Conservation (phyloP, 805 yeast species). For the Candida golubevii region DNA sequence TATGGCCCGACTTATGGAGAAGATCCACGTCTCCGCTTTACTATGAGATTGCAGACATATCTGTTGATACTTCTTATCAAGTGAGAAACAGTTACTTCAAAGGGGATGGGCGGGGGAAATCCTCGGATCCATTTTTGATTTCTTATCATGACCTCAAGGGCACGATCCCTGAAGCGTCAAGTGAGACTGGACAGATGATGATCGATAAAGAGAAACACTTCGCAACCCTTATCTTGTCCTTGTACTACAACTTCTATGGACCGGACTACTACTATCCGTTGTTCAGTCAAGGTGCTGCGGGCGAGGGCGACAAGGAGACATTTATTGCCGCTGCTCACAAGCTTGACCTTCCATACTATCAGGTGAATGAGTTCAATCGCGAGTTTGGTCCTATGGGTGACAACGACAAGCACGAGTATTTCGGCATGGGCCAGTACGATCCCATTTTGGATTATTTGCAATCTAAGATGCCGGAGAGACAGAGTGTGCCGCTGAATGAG, state of each 20-base stretch:
- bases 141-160: slow-evolving; percentile 29
- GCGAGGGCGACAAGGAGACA: slow-evolving; percentile 42
- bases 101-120: slow-evolving; percentile 25
- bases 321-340: slow-evolving; percentile 40
- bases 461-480: slow-evolving; percentile 4
- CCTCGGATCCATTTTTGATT: slow-evolving; percentile 7
- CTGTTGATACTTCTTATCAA: slow-evolving; percentile 17
- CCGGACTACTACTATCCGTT: slow-evolving; percentile 35
- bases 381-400: slow-evolving; percentile 33
- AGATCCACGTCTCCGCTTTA: slow-evolving; percentile 35
- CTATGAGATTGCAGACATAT: slow-evolving; percentile 32
- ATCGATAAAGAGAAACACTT: slow-evolving; percentile 32
- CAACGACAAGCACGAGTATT: slow-evolving; percentile 23
- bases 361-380: slow-evolving; percentile 33
- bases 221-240: slow-evolving; percentile 28
- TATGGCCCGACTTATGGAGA: slow-evolving; percentile 44
- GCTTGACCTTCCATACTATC: slow-evolving; percentile 33
- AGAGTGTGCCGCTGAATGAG: neutral
- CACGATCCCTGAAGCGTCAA: slow-evolving; percentile 33
- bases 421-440: slow-evolving; percentile 37
- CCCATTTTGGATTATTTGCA: slow-evolving; percentile 30
- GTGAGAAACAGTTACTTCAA: slow-evolving; percentile 26
- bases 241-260: slow-evolving; percentile 38
- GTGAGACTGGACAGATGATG: slow-evolving; percentile 38
- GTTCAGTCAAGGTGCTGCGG: slow-evolving; percentile 40